phyloP scores from a whole-genome alignment of 2,329 filamentous ascomycete species.

The Diaporthe nobilis region DNA sequence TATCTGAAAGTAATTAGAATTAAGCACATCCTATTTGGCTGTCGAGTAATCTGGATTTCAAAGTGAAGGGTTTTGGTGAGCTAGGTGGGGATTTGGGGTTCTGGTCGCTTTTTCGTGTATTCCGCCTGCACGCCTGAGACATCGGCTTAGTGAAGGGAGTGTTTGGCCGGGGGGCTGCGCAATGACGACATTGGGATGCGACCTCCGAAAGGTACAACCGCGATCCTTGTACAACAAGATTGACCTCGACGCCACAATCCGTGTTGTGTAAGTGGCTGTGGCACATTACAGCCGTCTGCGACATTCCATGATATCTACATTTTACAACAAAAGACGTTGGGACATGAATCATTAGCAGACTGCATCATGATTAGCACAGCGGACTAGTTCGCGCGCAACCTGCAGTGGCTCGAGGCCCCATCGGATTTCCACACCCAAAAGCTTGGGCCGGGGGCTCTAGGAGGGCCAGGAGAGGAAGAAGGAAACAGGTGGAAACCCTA shows the following conservation, averaged over 20 bases:
- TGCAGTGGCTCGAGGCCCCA: neutral
- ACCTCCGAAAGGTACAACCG: neutral
- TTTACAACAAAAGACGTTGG: neutral
- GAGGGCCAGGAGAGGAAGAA: too few relatives aligned
- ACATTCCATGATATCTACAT: neutral
- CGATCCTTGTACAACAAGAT: neutral
- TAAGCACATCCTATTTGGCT: too few relatives aligned
- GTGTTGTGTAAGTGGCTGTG: constrained; percentile 9
- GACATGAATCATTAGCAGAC: constrained; percentile 8
- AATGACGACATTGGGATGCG: constrained; percentile 19
- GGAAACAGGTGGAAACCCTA: neutral
- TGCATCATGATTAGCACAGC: neutral
- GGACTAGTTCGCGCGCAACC: neutral
- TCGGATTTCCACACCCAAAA: neutral
- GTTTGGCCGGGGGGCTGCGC: constrained; percentile 5
- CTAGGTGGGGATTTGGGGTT: too few relatives aligned
- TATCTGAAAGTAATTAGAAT: too few relatives aligned
- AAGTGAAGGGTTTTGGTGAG: too few relatives aligned
- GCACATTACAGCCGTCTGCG: neutral
- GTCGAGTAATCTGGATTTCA: too few relatives aligned
- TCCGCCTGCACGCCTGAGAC: too few relatives aligned
- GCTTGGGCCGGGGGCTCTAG: neutral
- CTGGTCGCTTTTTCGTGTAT: too few relatives aligned
- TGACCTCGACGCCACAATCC: constrained; percentile 8
- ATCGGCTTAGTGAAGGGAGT: neutral